Conservation (phyloP, 805 yeast species). For the Candida adriatica region DNA sequence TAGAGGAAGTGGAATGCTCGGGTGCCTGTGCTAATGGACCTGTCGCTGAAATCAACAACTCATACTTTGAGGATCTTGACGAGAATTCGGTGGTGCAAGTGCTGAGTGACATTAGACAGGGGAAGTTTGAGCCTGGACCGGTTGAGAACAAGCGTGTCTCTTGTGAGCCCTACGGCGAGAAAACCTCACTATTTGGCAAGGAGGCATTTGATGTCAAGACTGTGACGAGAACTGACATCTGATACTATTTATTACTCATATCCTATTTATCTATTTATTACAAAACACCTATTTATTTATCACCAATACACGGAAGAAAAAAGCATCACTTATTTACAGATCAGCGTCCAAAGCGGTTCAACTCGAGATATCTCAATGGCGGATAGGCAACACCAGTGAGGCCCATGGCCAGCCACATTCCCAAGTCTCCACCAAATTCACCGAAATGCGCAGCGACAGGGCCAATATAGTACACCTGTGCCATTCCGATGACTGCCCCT, state of each 20-base stretch:
- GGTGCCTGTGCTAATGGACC: conserved; percentile 94
- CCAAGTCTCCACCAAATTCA: conserved; percentile 69
- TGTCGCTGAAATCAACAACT: conserved; percentile 80
- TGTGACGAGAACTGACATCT: conserved; percentile 69
- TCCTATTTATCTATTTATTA: background rate
- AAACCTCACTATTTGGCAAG: conserved; percentile 49
- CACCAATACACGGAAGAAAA: background rate
- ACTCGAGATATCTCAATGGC: conserved; percentile 54
- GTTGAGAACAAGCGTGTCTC: conserved; percentile 51
- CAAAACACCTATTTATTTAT: background rate
- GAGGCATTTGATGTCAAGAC: conserved; percentile 66
- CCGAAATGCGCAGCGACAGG: conserved; percentile 64
- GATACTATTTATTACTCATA: conserved; percentile 3
- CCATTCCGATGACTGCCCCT: conserved; percentile 85
- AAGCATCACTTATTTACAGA: too few species aligned
- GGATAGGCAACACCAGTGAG: conserved; percentile 64
- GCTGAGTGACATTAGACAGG: conserved; percentile 56
- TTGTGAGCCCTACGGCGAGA: conserved; percentile 75
- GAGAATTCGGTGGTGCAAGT: conserved; percentile 54
- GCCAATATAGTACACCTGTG: conserved; percentile 79
- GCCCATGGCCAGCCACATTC: conserved; percentile 73
- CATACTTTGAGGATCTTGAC: conserved; percentile 76
- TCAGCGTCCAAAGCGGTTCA: conserved; percentile 45
- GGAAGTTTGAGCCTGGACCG: conserved; percentile 63
- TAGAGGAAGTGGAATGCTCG: conserved; percentile 84